Conservation (phyloP, 1,284 basidiomycete species). For the Grifola frondosa region DNA sequence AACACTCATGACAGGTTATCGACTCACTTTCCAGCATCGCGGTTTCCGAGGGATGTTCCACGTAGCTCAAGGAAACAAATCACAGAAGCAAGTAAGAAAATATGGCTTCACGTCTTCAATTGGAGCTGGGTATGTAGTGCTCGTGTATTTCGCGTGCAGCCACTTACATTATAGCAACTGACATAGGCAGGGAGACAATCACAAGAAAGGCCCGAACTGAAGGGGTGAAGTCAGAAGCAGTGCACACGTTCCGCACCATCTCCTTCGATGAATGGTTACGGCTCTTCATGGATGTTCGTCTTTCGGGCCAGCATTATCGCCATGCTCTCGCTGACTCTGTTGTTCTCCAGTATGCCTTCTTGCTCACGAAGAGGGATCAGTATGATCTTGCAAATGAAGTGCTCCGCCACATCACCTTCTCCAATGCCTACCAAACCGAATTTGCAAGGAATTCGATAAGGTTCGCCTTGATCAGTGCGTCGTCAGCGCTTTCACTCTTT, state of each 20-base stretch:
- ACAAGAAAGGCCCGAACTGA: constrained; percentile 38
- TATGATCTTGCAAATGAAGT: constrained; percentile 77
- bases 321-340: not conserved
- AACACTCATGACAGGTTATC: too few species aligned
- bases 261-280: constrained; percentile 84
- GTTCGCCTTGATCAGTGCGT: constrained; percentile 69
- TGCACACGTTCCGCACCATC: constrained; percentile 78
- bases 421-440: constrained; percentile 72
- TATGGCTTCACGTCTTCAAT: constrained; percentile 74
- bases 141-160: not conserved
- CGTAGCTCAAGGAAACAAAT: constrained; percentile 42
- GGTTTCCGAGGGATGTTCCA: constrained; percentile 67
- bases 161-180: not conserved
- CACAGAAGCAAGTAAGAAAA: constrained; percentile 64
- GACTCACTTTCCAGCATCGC: constrained; percentile 18
- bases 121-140: constrained; percentile 59
- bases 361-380: constrained; percentile 66
- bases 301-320: not conserved
- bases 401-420: constrained; percentile 74
- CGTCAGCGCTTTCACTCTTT: not conserved
- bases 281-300: constrained; percentile 77
- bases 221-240: constrained; percentile 34
- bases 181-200: constrained; percentile 32
- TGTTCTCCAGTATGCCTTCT: constrained; percentile 73
- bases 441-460: constrained; percentile 71